These are phyloP conservation scores for Fallopia convolvulus DNA, from an alignment of 148 eudicot species.

Conservation along the genomic window DNA sequence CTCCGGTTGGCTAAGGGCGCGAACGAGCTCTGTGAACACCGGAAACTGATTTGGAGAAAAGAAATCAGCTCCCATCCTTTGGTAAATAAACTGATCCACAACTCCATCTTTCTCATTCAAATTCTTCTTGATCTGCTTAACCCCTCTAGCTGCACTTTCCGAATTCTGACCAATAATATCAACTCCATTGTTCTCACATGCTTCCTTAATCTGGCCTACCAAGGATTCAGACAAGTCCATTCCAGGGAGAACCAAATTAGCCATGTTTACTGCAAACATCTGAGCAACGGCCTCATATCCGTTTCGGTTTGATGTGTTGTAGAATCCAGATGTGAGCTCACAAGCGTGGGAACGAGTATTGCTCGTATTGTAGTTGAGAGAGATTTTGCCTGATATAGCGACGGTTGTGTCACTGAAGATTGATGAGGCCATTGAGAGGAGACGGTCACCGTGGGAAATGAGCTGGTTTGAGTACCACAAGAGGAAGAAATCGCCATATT, in stretches of 20 bases:
- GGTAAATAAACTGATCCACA: conserved; percentile 61
- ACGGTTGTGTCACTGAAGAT: conserved; percentile 35
- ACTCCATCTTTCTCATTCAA: conserved; percentile 32
- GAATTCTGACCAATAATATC: conserved; percentile 59
- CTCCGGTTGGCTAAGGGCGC: conserved; percentile 41
- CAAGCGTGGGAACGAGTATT: conserved; percentile 65
- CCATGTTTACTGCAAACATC: conserved; percentile 48
- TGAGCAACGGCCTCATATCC: conserved; percentile 56
- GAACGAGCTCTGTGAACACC: conserved; percentile 43
- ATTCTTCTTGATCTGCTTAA: conserved; percentile 48
- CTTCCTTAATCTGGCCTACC: conserved; percentile 36
- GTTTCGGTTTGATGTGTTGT: conserved; percentile 56
- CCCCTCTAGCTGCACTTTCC: conserved; percentile 26
- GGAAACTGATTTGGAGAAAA: conserved; percentile 87
- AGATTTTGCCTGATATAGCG: conserved; percentile 58
- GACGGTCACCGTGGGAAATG: conserved; percentile 52
- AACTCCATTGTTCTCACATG: conserved; percentile 41
- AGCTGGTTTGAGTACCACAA: conserved; percentile 83
- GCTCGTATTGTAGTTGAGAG: conserved; percentile 44
- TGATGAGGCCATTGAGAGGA: conserved; percentile 51
- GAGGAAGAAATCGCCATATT: conserved; percentile 80
- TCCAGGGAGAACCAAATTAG: conserved; percentile 56
- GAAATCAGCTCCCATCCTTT: conserved; percentile 86
- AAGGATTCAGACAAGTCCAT: conserved; percentile 65
- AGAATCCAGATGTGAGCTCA: conserved; percentile 78